These are phyloP conservation scores for Iris pallida DNA, from an alignment of 116 monocot species.

Conservation along the genomic window DNA sequence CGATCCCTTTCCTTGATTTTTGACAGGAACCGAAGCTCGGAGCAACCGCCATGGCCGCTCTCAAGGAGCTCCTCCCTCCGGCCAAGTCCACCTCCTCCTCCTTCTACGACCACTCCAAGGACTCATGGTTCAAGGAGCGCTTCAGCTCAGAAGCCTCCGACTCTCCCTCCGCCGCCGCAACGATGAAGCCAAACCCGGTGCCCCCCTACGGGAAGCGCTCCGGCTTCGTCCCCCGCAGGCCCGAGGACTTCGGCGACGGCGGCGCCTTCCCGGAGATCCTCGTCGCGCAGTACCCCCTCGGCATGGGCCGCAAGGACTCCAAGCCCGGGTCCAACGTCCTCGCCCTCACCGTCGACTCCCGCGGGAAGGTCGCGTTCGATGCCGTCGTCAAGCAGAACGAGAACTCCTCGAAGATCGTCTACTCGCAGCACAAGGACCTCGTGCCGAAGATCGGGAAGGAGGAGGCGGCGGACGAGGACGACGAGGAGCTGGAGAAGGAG, in stretches of 20 bases:
- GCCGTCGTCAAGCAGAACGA: constrained; percentile 91
- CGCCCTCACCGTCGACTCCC: constrained; percentile 80
- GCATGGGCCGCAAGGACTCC: constrained; percentile 83
- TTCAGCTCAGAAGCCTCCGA: constrained; percentile 32
- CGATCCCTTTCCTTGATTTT: not conserved
- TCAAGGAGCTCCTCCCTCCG: constrained; percentile 61
- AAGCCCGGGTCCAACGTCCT: constrained; percentile 82
- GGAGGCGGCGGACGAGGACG: constrained; percentile 20
- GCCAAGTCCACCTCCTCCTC: constrained; percentile 51
- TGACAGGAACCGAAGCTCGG: not conserved
- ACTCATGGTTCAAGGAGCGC: constrained; percentile 95
- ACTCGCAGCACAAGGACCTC: constrained; percentile 91
- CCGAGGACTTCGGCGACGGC: constrained; percentile 94
- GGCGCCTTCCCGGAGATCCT: constrained; percentile 97
- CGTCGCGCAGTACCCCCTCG: constrained; percentile 90
- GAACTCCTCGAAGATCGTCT: constrained; percentile 78
- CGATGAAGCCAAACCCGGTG: constrained; percentile 28
- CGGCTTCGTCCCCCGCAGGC: constrained; percentile 77
- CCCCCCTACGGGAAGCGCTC: constrained; percentile 88
- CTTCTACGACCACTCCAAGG: constrained; percentile 82
- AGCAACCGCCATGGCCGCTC: constrained; percentile 29
- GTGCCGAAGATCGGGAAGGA: constrained; percentile 67
- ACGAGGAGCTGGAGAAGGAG: constrained; percentile 69
- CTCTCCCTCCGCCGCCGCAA: not conserved
- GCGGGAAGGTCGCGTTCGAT: constrained; percentile 89